Percentiles rank a stretch among this genome's conserved stretches.
Conservation (phyloP, 2,329 filamentous ascomycete genomes). For the Pseudogymnoascus sp. region DNA sequence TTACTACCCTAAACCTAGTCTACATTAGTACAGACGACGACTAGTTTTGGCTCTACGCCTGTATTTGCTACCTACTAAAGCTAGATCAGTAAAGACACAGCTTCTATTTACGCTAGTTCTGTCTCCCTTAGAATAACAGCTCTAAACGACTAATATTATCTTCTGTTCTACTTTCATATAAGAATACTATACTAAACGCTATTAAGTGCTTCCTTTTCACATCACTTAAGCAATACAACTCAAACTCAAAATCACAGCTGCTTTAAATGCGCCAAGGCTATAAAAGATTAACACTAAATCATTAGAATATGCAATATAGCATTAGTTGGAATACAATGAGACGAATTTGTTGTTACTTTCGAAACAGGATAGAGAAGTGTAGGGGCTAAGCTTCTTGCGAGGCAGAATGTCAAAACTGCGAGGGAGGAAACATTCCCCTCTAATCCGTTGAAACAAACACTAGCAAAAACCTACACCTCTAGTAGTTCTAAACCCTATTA, state of each 20-base stretch:
- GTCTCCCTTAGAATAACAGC: neutral
- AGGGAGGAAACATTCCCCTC: neutral
- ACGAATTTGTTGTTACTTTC: neutral
- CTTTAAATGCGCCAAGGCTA: neutral
- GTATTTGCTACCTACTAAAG: constrained; percentile 13
- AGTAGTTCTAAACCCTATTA: no score
- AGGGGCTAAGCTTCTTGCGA: neutral
- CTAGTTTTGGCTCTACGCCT: constrained; percentile 15
- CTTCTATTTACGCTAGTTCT: neutral
- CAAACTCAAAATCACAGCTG: neutral
- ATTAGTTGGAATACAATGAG: neutral
- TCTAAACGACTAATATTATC: constrained; percentile 3
- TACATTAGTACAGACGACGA: neutral
- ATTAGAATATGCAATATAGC: neutral
- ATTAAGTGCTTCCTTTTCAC: constrained; percentile 2
- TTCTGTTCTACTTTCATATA: neutral
- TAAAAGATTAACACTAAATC: neutral
- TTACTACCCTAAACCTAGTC: constrained; percentile 7
- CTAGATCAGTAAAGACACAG: constrained; percentile 16
- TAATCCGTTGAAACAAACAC: neutral
- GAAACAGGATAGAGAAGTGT: neutral
- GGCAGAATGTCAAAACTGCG: neutral
- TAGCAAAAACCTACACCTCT: neutral
- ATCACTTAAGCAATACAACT: neutral
- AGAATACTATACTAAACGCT: neutral